phyloP scores from a whole-genome alignment of 495 filamentous ascomycete genomes.

The Hyaloscypha finlandica region DNA sequence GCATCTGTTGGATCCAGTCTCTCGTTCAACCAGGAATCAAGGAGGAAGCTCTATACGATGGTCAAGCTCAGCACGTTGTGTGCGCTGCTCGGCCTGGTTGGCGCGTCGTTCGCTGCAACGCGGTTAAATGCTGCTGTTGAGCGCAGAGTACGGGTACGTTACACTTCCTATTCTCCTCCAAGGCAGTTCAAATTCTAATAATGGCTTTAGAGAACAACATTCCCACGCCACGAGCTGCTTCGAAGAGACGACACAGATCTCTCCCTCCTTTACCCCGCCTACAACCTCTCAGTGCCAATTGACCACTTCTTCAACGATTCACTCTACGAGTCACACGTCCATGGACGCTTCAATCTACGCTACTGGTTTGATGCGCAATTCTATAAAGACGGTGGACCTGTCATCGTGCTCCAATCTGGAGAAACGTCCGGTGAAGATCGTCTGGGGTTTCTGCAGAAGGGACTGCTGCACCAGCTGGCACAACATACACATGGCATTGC shows the following conservation, averaged over 20 bases:
- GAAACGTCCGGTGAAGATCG: constrained; percentile 60
- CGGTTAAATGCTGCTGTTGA: constrained; percentile 19
- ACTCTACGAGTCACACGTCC: constrained; percentile 66
- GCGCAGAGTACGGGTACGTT: constrained; percentile 20
- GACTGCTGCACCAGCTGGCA: constrained; percentile 63
- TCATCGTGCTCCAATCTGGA: constrained; percentile 69
- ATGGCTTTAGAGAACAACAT: constrained; percentile 25
- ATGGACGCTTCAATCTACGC: constrained; percentile 59
- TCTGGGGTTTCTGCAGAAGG: constrained; percentile 67
- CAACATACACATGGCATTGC: constrained; percentile 67
- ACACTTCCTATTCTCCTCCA: not conserved
- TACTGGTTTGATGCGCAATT: constrained; percentile 73
- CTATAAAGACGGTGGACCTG: constrained; percentile 70
- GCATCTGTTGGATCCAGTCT: not conserved
- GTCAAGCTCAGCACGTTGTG: constrained; percentile 10
- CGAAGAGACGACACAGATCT: constrained; percentile 39
- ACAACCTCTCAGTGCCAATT: constrained; percentile 66
- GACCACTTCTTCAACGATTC: constrained; percentile 77
- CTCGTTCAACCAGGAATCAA: not conserved
- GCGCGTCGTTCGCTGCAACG: constrained; percentile 8
- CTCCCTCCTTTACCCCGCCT: constrained; percentile 50
- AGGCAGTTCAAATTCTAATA: constrained; percentile 1
- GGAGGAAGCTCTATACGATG: not conserved
- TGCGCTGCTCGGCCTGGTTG: constrained; percentile 18
- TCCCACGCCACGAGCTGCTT: constrained; percentile 18